Evolutionary conservation across 2,329 filamentous ascomycete genomes (phyloP), one percentile per base, ranked within the genome.

Genomic region (Hymenoscyphus occultus): DNA sequence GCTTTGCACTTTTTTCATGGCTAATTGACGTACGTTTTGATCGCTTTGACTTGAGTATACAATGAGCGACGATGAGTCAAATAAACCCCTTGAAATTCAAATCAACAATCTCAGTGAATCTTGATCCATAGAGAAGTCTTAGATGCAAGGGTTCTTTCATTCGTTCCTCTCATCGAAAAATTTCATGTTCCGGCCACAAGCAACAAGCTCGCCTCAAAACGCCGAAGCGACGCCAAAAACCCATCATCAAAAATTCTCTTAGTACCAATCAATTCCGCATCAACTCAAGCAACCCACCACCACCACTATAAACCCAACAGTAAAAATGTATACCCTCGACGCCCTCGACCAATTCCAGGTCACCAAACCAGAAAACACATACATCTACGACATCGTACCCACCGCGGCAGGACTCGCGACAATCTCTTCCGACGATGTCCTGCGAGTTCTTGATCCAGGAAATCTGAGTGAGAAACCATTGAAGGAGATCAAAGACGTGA

Each of bases 371-470:
- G 54, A 59, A 63, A 69, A 70, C 14, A 74, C 77, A 7, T 83
- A 83, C 69, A 76, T 82, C 62, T 83, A 81, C 71, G 75, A 79
- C 31, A 74, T 83, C 62, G 73, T 76, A 7, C 70, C 73, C 10
- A 59, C 73, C 13, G 64, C 70, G 10, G 68, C 60, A 35, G 72
- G 72, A 16, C 60, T 77, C 12, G 75, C 71, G 59, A 64, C 85
- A 16, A 89, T 90, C 64, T 84, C 87, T 2, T 91, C 90, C 0
- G 88, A 92, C 77, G 86, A 91, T 76, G 83, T 81, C n/a, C 80
- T 93, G 22, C 83, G 85, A 35, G 77, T 91, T 19, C 83, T 93
- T 69, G 83, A 90, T 74, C 83, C 88, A 0, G 69, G 78, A 1
- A 82, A 80, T 31, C 79, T 93, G 31, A 80, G 80, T 62, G 74